Evolutionary conservation across 2,329 filamentous ascomycete species (phyloP), one percentile per base, ranked within the genome.

Genomic region (Fusarium duplospermum): DNA sequence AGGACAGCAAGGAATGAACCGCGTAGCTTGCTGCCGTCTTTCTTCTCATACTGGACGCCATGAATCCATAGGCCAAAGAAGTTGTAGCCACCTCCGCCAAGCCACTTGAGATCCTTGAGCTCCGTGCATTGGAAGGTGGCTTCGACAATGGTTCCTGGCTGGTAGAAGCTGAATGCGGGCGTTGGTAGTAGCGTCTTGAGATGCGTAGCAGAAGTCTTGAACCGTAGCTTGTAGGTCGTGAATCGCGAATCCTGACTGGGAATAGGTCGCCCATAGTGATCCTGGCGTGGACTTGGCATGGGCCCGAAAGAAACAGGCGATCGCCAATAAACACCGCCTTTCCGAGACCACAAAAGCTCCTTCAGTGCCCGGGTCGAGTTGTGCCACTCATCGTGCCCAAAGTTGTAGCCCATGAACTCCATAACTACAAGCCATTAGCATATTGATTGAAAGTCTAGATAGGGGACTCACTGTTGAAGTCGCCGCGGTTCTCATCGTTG

Each of bases 11-110:
- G 77, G 71, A 88, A 92, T 0, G 87, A 87, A 2, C 89, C 90
- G 14, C 80, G 80, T 1, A 89, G 75, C 0, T 83, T 80, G 0
- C 82, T 81, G 1, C 89, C 88, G 63, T 80, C 88, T 78, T 84
- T 81, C 72, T 86, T 87, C 1, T 80, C 84, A 72, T 91, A 91
- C 69, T 90, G 80, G 2, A 92, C 87, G 0, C 89, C 90, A 69
- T 92, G 90, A 18, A 93, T 86, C 76, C 90, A 92, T 0, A 93
- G 83, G 0, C 89, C 90, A 16, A 90, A 81, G 72, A 87, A 86
- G 20, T 82, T 86, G 77, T 92, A 92, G 1, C 90, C 89, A 0
- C 82, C 80, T 3, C 90, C 90, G 4, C 88, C 89, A 0, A 93
- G 85, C 90, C 90, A 92, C 33, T 87, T 83, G 84, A 92, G 87